Evolutionary conservation across 805 yeast species (phyloP).

Genomic region (Starmerella stigmatis): DNA sequence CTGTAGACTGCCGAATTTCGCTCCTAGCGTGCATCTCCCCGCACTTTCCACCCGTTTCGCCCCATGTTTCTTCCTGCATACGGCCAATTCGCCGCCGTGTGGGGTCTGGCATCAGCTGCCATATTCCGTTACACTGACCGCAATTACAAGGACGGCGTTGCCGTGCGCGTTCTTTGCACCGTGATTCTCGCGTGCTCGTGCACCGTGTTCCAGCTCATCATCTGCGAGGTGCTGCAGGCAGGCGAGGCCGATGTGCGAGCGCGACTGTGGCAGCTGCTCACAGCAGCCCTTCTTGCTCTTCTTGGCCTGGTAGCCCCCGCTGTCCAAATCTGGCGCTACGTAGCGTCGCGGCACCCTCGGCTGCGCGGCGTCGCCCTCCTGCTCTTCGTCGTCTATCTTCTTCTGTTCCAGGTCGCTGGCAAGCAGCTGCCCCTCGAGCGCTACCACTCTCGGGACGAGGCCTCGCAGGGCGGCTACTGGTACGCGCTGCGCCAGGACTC

Average conservation of each 20-base stretch:
- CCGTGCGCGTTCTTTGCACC: conserved; percentile 1
- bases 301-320: conserved; percentile 21
- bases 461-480: conserved; percentile 12
- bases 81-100: background rate
- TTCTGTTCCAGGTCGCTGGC: conserved; percentile 27
- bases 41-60: too few species aligned
- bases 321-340: conserved; percentile 17
- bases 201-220: conserved; percentile 31
- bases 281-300: conserved; percentile 23
- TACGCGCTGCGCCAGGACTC: conserved; percentile 23
- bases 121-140: conserved; percentile 1
- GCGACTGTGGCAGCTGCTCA: conserved; percentile 22
- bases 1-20: too few species aligned
- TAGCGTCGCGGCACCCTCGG: conserved; percentile 12
- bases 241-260: conserved; percentile 19
- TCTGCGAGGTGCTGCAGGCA: conserved; percentile 31
- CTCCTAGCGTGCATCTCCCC: too few species aligned
- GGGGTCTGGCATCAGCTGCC: conserved; percentile 1
- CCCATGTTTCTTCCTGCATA: too few species aligned
- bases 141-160: background rate
- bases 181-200: conserved; percentile 8
- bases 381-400: conserved; percentile 23
- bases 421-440: conserved; percentile 28
- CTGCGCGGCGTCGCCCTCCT: conserved; percentile 25
- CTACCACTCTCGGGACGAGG: conserved; percentile 1